Conservation (phyloP, 2,329 filamentous ascomycete species). For the Atkinsonella hypoxylon region DNA sequence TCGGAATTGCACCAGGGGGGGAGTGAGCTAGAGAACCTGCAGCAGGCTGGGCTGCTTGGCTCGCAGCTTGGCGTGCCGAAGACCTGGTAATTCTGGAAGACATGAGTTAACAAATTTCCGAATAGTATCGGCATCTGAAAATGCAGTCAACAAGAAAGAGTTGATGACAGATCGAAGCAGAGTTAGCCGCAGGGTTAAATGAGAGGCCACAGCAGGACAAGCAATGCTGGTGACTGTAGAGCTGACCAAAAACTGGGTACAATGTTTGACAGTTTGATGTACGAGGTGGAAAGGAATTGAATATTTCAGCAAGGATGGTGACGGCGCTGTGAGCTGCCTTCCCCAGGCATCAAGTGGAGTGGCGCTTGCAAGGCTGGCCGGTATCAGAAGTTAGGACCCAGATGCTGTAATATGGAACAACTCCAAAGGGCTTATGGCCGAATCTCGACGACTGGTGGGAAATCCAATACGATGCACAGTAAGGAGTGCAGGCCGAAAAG, state of each 20-base stretch:
- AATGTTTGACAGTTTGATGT: slow-evolving; percentile 6
- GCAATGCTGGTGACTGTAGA: not conserved
- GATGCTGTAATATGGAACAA: not conserved
- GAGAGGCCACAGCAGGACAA: not conserved
- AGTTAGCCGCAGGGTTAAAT: not conserved
- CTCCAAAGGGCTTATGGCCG: not conserved
- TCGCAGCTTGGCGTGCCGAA: slow-evolving; percentile 79
- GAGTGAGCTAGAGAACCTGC: slow-evolving; percentile 28
- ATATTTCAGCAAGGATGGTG: not conserved
- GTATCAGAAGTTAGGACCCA: not conserved
- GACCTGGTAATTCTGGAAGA: slow-evolving; percentile 94
- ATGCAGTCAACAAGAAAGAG: slow-evolving; percentile 13
- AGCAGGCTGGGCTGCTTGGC: slow-evolving; percentile 36
- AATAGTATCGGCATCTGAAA: slow-evolving; percentile 12
- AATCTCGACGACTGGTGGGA: not conserved
- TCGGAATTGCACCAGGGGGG: slow-evolving; percentile 14
- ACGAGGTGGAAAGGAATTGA: slow-evolving; percentile 2
- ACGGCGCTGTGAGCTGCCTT: not conserved
- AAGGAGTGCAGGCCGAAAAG: not conserved
- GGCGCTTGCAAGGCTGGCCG: not conserved
- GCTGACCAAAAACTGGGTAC: not conserved
- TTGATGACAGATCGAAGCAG: slow-evolving; percentile 3
- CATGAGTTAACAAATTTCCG: slow-evolving; percentile 53
- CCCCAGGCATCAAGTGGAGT: slow-evolving; percentile 2
- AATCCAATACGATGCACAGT: not conserved